Conservation (phyloP, 768 basidiomycete species). For the Mycena galericulata region DNA sequence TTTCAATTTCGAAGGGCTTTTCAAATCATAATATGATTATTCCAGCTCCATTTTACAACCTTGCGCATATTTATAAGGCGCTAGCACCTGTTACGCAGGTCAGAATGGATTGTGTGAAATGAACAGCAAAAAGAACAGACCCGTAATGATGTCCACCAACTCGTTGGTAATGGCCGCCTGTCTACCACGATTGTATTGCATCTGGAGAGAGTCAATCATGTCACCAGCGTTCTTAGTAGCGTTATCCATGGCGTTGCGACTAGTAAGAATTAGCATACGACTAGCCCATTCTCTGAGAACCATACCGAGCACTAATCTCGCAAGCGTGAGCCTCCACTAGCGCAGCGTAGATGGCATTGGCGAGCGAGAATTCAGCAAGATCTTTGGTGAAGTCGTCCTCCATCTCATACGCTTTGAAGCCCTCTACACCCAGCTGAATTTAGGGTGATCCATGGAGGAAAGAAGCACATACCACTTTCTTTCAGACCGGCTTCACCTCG, state of each 20-base stretch:
- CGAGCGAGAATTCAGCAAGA: slow-evolving; percentile 93
- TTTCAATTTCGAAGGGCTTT: too few species aligned
- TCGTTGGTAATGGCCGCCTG: slow-evolving; percentile 98
- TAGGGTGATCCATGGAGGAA: background rate
- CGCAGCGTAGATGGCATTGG: slow-evolving; percentile 95
- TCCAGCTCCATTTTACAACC: slow-evolving; percentile 6
- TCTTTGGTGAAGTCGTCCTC: slow-evolving; percentile 97
- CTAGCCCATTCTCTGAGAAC: background rate
- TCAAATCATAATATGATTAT: slow-evolving; percentile 17
- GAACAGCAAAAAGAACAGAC: slow-evolving; percentile 53
- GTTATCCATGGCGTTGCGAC: slow-evolving; percentile 99
- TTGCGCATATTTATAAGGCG: slow-evolving; percentile 28
- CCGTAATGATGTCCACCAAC: slow-evolving; percentile 92
- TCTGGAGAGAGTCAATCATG: slow-evolving; percentile 89
- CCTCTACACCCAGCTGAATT: slow-evolving; percentile 39
- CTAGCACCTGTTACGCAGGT: slow-evolving; percentile 31
- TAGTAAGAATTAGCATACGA: slow-evolving; percentile 37
- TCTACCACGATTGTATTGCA: slow-evolving; percentile 99
- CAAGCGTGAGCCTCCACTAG: slow-evolving; percentile 96
- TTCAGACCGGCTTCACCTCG: slow-evolving; percentile 85
- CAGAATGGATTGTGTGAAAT: slow-evolving; percentile 6
- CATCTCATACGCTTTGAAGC: slow-evolving; percentile 97
- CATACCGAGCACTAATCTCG: slow-evolving; percentile 90
- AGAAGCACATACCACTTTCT: slow-evolving; percentile 73
- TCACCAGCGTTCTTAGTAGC: slow-evolving; percentile 98